Base-by-base conservation (phyloP, 495 filamentous ascomycete genomes). In the Lineolata rhizophorae region DNA sequence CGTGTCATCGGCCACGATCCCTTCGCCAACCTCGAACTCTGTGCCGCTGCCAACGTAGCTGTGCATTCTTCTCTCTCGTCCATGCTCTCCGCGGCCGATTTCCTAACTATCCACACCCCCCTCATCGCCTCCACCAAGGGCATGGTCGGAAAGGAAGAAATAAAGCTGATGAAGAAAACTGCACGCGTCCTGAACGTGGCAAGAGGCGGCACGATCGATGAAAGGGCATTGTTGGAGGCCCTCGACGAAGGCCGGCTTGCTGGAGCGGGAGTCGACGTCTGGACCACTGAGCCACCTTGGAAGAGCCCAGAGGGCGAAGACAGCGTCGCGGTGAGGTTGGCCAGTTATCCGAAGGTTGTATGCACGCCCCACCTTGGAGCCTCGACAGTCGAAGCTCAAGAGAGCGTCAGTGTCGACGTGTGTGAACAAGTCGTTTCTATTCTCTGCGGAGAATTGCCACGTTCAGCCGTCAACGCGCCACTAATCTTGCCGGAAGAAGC, bases 201-300 rank as follows among this genome's bases (percentile, higher is more conserved):
- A 2, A 51, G 76, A 13, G 76, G 76, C n/a, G 73, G 73, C 2
- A 73, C 76, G 28, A 70, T 78, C 36, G 72, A 81, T 38, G 76
- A 83, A 50, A 53, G 46, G 11, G 76, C 76, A 2, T 53, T 83
- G 9, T 49, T 81, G 0, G 61, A 56, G 11, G 75, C 75, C 2
- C 44, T 83, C 1, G 63, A 79, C 15, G 58, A 57, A 3, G 72
- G 70, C 2, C 68, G 62, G 41, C 66, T 83, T 16, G 72, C 65
- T 1, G 75, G 73, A 0, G 76, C 76, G 0, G 76, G 73, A 3
- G 47, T 81, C 11, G 76, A 83, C 49, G 76, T 83, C 29, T 81
- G 72, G 47, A 76, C 72, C 0, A 55, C 56, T 1, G 76, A 83
- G 48, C 76, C 76, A 13, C 70, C 69, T 0, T n/a, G n/a, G n/a